These are phyloP conservation scores for Colletotrichum camelliae DNA, from an alignment of 2,329 filamentous ascomycete genomes.

Conservation along the genomic window DNA sequence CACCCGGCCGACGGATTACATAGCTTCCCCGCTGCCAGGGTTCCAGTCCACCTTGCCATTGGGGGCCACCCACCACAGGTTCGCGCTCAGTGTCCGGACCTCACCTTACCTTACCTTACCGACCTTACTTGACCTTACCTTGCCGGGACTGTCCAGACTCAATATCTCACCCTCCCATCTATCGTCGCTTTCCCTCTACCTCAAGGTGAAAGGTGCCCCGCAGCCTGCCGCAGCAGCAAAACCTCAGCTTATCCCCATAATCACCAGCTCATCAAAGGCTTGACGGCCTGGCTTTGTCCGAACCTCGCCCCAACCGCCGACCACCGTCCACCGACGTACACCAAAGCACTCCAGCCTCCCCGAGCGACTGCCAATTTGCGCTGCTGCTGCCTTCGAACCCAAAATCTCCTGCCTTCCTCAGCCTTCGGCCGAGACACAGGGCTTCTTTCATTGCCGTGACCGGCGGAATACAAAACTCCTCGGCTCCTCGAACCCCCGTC, in stretches of 20 bases:
- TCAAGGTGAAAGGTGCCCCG: neutral
- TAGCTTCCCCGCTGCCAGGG: constrained; percentile 14
- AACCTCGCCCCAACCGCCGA: neutral
- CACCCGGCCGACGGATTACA: constrained; percentile 9
- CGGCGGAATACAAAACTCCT: neutral
- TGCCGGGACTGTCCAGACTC: neutral
- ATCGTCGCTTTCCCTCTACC: neutral
- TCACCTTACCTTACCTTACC: neutral
- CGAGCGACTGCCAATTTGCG: neutral
- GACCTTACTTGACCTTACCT: neutral
- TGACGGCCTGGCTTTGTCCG: neutral
- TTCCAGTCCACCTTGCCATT: constrained; percentile 9
- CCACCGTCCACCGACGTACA: neutral
- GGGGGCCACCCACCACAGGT: neutral
- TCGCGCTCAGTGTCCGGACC: neutral
- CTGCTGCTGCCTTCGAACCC: neutral
- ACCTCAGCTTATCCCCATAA: neutral
- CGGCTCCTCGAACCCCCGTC: neutral
- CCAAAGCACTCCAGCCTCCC: neutral
- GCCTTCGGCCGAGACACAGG: neutral
- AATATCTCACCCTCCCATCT: neutral
- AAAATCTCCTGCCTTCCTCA: neutral
- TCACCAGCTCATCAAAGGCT: neutral
- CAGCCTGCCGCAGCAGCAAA: no score
- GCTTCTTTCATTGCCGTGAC: neutral